phyloP scores from a whole-genome alignment of 768 basidiomycete species.

The Mycena pura region DNA sequence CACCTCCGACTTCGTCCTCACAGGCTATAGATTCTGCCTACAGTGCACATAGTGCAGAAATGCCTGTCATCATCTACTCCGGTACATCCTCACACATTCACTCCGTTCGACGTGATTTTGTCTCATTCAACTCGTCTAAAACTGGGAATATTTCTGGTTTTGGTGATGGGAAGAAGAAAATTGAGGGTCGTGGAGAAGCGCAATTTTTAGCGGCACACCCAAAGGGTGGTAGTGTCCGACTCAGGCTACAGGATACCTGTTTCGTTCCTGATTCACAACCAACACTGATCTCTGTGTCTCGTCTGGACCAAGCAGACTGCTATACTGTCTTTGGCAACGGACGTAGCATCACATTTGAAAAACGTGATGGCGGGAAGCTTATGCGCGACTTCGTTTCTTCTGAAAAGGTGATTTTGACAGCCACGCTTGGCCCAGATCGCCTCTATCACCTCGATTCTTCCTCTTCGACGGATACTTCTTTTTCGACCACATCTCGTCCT shows the following conservation, averaged over 20 bases:
- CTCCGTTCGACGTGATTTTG: conserved; percentile 16
- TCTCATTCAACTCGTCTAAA: background rate
- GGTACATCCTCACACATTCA: conserved; percentile 22
- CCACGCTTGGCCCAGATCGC: conserved; percentile 3
- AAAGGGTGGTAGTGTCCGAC: background rate
- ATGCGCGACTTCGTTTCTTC: background rate
- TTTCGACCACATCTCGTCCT: background rate
- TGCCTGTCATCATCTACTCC: conserved; percentile 20
- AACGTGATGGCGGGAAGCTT: conserved; percentile 15
- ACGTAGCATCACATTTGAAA: conserved; percentile 12
- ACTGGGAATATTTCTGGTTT: conserved; percentile 11
- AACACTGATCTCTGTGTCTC: conserved; percentile 19
- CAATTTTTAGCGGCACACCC: conserved; percentile 3
- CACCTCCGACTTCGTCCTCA: conserved; percentile 13
- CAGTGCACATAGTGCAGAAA: conserved; percentile 14
- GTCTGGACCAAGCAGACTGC: conserved; percentile 16
- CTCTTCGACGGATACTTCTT: conserved; percentile 3
- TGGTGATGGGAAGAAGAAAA: conserved; percentile 18
- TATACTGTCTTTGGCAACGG: conserved; percentile 22
- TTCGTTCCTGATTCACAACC: conserved; percentile 20
- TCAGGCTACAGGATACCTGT: conserved; percentile 11
- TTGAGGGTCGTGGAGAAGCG: conserved; percentile 16
- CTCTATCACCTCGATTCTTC: conserved; percentile 20
- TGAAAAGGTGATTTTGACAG: conserved; percentile 16
- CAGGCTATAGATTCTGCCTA: conserved; percentile 1